Conservation (phyloP, 495 filamentous ascomycete species). For the Corynascus novoguineensis region DNA sequence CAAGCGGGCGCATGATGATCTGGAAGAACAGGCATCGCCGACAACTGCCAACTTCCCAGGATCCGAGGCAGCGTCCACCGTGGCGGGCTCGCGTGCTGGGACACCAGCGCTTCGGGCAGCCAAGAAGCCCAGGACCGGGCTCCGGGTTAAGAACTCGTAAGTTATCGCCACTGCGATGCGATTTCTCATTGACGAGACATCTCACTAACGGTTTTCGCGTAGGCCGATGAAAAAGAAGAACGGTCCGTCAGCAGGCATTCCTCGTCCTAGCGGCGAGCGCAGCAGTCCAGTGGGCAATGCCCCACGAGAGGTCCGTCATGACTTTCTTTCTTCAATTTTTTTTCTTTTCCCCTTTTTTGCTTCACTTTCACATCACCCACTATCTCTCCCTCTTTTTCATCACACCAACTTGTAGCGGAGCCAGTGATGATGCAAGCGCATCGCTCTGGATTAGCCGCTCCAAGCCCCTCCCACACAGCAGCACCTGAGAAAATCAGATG, state of each 20-base stretch:
- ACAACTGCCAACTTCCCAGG: slow-evolving; percentile 38
- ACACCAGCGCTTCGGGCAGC: slow-evolving; percentile 50
- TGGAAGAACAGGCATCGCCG: slow-evolving; percentile 43
- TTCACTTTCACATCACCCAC: neutral
- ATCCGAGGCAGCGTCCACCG: slow-evolving; percentile 38
- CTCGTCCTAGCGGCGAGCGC: slow-evolving; percentile 46
- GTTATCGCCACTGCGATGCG: slow-evolving; percentile 27
- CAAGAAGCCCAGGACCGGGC: slow-evolving; percentile 52
- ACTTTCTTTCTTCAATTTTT: slow-evolving; percentile 12
- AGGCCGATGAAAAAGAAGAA: slow-evolving; percentile 54
- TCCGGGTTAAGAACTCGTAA: slow-evolving; percentile 67
- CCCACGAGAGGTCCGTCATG: slow-evolving; percentile 39
- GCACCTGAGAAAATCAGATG: slow-evolving; percentile 4
- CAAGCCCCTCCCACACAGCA: neutral
- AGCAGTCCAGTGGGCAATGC: slow-evolving; percentile 41
- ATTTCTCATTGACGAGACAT: neutral
- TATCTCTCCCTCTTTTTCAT: slow-evolving; percentile 1
- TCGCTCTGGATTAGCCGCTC: too few relatives aligned
- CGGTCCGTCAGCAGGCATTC: slow-evolving; percentile 46
- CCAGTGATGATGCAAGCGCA: slow-evolving; percentile 11
- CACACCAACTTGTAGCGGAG: neutral
- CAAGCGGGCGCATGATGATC: slow-evolving; percentile 43
- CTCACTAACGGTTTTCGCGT: slow-evolving; percentile 7
- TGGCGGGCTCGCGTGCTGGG: slow-evolving; percentile 48
- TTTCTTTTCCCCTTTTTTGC: neutral